A percentile compares a stretch with the other conserved stretches of the same genome.
Evolutionary conservation across 441 rosid species (phyloP).

Genomic region (Gossypium schwendimanii): DNA sequence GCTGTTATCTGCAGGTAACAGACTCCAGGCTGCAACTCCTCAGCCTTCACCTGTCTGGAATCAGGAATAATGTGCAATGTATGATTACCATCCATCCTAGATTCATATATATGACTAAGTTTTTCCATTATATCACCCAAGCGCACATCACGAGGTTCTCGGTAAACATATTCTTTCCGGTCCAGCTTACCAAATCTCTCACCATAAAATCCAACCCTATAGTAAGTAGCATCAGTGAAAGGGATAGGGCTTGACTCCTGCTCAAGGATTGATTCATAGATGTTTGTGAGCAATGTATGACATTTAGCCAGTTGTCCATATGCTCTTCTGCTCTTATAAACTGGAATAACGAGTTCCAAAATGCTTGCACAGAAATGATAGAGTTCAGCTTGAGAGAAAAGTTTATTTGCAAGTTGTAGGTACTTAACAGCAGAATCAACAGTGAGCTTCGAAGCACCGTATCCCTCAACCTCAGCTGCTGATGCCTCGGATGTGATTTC

Average conservation of each 20-base stretch:
- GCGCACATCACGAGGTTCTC: conserved; percentile 97
- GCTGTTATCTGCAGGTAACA: conserved; percentile 98
- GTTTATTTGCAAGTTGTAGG: conserved; percentile 90
- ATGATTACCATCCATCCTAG: conserved; percentile 85
- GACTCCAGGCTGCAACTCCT: conserved; percentile 88
- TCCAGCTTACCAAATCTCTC: conserved; percentile 87
- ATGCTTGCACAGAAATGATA: conserved; percentile 95
- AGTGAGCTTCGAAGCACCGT: conserved; percentile 97
- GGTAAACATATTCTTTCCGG: conserved; percentile 76
- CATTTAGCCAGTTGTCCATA: conserved; percentile 97
- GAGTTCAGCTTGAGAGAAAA: conserved; percentile 97
- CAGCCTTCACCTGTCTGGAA: conserved; percentile 95
- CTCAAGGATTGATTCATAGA: conserved; percentile 89
- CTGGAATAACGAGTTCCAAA: conserved; percentile 94
- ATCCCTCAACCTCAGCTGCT: conserved; percentile 99
- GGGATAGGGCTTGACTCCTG: conserved; percentile 96
- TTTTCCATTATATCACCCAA: conserved; percentile 99
- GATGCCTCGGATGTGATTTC: conserved; percentile 90
- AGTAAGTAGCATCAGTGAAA: conserved; percentile 94
- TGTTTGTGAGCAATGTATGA: conserved; percentile 77
- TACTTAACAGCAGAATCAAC: conserved; percentile 98
- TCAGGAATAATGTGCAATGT: conserved; percentile 86
- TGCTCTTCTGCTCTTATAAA: conserved; percentile 87
- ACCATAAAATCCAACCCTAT: conserved; percentile 95
- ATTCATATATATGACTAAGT: conserved; percentile 90